phyloP scores from a whole-genome alignment of 345 rosid species.

The Lepidium sativum region DNA sequence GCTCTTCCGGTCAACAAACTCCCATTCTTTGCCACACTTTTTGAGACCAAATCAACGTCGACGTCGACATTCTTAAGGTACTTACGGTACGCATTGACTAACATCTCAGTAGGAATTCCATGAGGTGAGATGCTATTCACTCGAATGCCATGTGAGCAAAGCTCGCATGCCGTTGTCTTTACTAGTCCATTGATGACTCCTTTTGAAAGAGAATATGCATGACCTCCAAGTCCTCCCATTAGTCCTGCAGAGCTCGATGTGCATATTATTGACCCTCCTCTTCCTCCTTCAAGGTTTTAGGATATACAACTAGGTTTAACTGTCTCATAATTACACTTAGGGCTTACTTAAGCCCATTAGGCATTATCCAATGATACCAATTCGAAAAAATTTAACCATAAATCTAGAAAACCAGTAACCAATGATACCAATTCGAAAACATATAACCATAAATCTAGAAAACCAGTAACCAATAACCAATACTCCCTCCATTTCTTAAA shows the following conservation, averaged over 20 bases:
- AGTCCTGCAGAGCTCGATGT: slow-evolving; percentile 69
- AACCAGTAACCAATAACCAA: no score
- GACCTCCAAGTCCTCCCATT: slow-evolving; percentile 77
- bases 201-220: slow-evolving; percentile 59
- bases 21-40: slow-evolving; percentile 46
- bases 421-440: no score
- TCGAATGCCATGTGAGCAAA: slow-evolving; percentile 59
- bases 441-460: no score
- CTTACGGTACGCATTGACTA: slow-evolving; percentile 41
- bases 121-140: slow-evolving; percentile 86
- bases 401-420: no score
- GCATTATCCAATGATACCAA: no score
- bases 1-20: slow-evolving; percentile 56
- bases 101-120: slow-evolving; percentile 87
- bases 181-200: slow-evolving; percentile 56
- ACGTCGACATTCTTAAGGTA: slow-evolving; percentile 36
- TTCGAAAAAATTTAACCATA: no score
- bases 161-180: slow-evolving; percentile 60
- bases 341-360: neutral
- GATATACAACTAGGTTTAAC: neutral
- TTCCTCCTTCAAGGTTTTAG: slow-evolving; percentile 31
- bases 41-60: slow-evolving; percentile 37
- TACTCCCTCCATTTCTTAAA: no score
- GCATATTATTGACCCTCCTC: slow-evolving; percentile 66
- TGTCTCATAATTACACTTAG: neutral